Conservation (phyloP, 805 yeast species). For the Wickerhamomyces strasburgensis region DNA sequence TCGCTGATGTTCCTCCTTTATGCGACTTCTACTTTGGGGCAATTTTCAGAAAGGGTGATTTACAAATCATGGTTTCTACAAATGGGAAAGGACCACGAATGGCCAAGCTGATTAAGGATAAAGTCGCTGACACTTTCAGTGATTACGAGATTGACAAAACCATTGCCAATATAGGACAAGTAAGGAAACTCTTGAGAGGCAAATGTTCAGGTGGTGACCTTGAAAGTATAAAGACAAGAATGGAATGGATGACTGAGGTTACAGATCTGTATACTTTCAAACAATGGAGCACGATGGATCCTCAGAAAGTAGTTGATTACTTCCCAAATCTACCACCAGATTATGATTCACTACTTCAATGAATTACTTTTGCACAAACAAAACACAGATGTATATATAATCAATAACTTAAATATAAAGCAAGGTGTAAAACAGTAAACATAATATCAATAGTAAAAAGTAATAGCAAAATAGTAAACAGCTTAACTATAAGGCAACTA, state of each 20-base stretch:
- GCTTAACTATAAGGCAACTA: not conserved
- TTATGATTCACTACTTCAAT: conserved; percentile 11
- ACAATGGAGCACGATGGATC: conserved; percentile 49
- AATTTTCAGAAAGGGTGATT: conserved; percentile 62
- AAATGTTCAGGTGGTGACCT: conserved; percentile 40
- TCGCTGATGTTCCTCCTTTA: conserved; percentile 78
- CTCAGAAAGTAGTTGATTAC: conserved; percentile 8
- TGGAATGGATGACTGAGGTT: conserved; percentile 64
- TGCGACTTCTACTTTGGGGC: conserved; percentile 88
- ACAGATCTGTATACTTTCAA: conserved; percentile 57
- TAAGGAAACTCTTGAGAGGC: conserved; percentile 47
- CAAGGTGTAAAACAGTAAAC: not conserved
- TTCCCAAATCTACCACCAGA: conserved; percentile 50
- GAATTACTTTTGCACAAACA: not conserved
- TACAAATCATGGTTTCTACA: conserved; percentile 79
- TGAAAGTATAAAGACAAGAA: conserved; percentile 50
- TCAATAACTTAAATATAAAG: no score
- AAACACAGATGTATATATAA: not conserved
- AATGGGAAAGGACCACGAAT: conserved; percentile 80
- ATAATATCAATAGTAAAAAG: not conserved
- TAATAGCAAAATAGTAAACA: not conserved
- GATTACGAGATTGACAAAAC: conserved; percentile 45
- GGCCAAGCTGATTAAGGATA: conserved; percentile 56
- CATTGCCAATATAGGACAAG: conserved; percentile 51
- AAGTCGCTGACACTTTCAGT: conserved; percentile 40